Evolutionary conservation across 305 asterid species (phyloP).

Genomic region (Rubia tinctorum): DNA sequence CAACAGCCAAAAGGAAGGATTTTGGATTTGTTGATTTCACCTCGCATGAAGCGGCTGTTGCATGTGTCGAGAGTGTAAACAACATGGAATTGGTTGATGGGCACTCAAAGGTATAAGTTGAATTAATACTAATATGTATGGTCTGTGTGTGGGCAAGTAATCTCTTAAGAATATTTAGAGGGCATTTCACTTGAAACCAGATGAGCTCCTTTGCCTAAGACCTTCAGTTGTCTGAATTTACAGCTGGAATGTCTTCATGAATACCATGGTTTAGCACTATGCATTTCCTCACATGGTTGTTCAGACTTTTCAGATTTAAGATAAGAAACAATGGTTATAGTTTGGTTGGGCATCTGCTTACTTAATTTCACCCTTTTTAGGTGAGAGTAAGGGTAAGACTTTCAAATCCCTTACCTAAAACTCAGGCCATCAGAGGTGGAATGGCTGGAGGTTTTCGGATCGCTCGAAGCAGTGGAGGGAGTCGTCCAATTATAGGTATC

Average conservation of each 20-base stretch:
- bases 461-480: slow-evolving; percentile 35
- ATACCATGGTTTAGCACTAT: not conserved
- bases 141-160: not conserved
- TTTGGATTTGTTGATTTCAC: slow-evolving; percentile 62
- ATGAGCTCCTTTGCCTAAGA: not conserved
- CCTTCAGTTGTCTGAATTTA: not conserved
- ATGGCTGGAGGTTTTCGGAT: slow-evolving; percentile 61
- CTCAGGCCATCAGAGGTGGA: slow-evolving; percentile 67
- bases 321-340: not conserved
- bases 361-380: slow-evolving; percentile 22
- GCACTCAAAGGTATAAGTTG: slow-evolving; percentile 41
- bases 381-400: slow-evolving; percentile 58
- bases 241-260: not conserved
- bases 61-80: slow-evolving; percentile 52
- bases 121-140: not conserved
- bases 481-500: slow-evolving; percentile 32
- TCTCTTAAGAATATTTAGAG: not conserved
- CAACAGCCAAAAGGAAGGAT: slow-evolving; percentile 65
- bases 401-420: slow-evolving; percentile 62
- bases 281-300: not conserved
- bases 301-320: not conserved
- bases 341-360: slow-evolving; percentile 9
- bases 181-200: not conserved
- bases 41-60: slow-evolving; percentile 60
- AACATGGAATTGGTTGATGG: slow-evolving; percentile 49